Evolutionary conservation across 1,284 basidiomycete species (phyloP).

Genomic region (Boletus albobrunnescens): DNA sequence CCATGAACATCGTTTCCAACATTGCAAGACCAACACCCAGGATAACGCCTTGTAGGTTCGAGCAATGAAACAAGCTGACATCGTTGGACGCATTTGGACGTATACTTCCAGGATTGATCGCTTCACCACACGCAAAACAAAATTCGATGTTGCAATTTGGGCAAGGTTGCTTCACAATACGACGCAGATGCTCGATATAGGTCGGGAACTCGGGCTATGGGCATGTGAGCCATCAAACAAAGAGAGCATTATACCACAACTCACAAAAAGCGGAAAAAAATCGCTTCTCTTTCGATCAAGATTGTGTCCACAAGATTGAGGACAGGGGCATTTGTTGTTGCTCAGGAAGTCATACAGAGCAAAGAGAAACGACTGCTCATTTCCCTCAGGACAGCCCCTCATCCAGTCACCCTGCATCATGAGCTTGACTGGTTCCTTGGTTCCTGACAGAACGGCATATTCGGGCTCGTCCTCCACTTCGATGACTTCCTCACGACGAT

Average conservation of each 20-base stretch:
- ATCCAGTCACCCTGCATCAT: conserved; percentile 92
- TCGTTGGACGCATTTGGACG: conserved; percentile 40
- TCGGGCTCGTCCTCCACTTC: conserved; percentile 80
- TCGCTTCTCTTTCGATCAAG: conserved; percentile 63
- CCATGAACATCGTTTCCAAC: conserved; percentile 66
- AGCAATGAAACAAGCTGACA: conserved; percentile 77
- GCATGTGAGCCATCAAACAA: conserved; percentile 6
- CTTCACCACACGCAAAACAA: conserved; percentile 84
- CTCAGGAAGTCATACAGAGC: conserved; percentile 73
- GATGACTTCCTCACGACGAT: conserved; percentile 79
- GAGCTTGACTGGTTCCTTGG: conserved; percentile 51
- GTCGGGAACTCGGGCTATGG: conserved; percentile 63
- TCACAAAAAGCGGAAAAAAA: conserved; percentile 79
- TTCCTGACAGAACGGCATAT: conserved; percentile 43
- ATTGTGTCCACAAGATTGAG: conserved; percentile 63
- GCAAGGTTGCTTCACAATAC: conserved; percentile 59
- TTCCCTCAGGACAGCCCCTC: conserved; percentile 91
- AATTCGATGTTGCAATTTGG: conserved; percentile 60
- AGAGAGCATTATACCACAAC: conserved; percentile 29
- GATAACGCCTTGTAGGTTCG: conserved; percentile 81
- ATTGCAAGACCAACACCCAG: conserved; percentile 81
- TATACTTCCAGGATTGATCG: conserved; percentile 43
- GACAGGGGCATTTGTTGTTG: conserved; percentile 62
- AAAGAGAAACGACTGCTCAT: conserved; percentile 85
- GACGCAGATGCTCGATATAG: conserved; percentile 64